phyloP scores from a whole-genome alignment of 2,329 filamentous ascomycete genomes.

The Grosmannia penicillata region DNA sequence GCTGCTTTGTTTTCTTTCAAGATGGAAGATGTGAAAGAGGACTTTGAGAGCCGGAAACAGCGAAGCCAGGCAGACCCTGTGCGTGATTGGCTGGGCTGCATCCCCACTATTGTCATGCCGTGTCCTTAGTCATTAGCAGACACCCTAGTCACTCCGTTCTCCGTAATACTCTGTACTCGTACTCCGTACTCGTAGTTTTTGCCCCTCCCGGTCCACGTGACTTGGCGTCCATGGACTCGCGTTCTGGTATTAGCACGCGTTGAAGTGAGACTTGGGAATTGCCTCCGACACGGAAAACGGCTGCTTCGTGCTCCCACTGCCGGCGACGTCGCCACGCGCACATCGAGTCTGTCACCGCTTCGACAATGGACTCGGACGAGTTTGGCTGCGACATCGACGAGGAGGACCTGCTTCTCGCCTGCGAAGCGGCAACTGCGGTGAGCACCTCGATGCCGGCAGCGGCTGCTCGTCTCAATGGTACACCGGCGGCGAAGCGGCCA shows the following conservation, averaged over 20 bases:
- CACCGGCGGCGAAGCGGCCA: neutral
- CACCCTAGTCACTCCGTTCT: too few species aligned
- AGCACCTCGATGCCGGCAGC: neutral
- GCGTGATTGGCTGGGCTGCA: too few species aligned
- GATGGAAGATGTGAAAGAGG: neutral
- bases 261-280: too few species aligned
- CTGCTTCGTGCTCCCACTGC: neutral
- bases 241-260: too few species aligned
- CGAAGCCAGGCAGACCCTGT: neutral
- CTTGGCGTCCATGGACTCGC: too few species aligned
- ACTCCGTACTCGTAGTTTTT: too few species aligned
- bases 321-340: too few species aligned
- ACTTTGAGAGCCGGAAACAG: neutral
- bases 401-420: conserved; percentile 47
- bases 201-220: too few species aligned
- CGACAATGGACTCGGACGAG: conserved; percentile 36
- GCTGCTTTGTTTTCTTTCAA: neutral
- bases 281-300: too few species aligned
- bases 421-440: conserved; percentile 16
- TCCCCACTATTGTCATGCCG: too few species aligned
- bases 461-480: neutral
- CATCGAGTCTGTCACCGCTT: neutral
- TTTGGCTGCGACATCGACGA: conserved; percentile 52
- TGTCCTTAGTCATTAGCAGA: too few species aligned
- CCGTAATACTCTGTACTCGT: too few species aligned